phyloP scores from a whole-genome alignment of 805 yeast genomes.

The Zygotorulaspora chibaensis region DNA sequence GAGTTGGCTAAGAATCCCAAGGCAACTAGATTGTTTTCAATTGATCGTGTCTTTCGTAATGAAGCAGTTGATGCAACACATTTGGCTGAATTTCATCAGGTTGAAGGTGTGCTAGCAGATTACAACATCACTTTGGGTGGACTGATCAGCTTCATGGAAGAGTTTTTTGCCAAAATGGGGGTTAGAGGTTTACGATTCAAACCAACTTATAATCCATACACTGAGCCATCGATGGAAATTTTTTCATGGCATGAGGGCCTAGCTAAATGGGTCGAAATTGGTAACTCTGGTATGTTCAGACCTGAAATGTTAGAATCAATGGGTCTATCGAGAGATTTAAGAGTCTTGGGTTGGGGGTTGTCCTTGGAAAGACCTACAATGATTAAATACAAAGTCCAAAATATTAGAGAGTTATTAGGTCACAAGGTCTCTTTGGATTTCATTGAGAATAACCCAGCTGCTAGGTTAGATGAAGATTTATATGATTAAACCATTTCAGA shows the following conservation, averaged over 20 bases:
- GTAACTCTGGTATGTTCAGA: conserved; percentile 99
- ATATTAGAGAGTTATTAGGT: conserved; percentile 94
- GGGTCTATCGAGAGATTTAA: conserved; percentile 93
- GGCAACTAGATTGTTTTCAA: conserved; percentile 89
- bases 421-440: conserved; percentile 94
- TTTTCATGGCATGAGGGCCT: conserved; percentile 95
- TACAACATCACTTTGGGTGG: conserved; percentile 93
- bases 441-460: conserved; percentile 95
- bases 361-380: conserved; percentile 97
- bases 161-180: conserved; percentile 95
- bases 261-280: conserved; percentile 97
- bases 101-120: conserved; percentile 98
- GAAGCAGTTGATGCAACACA: conserved; percentile 99
- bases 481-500: conserved; percentile 27
- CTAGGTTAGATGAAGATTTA: conserved; percentile 82
- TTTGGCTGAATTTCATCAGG: conserved; percentile 98
- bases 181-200: conserved; percentile 92
- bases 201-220: conserved; percentile 98
- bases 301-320: conserved; percentile 98
- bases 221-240: conserved; percentile 97
- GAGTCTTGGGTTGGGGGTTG: conserved; percentile 97
- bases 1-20: conserved; percentile 81
- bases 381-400: conserved; percentile 95
- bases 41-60: conserved; percentile 97
- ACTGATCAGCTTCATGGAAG: conserved; percentile 96